Percentiles rank a stretch among this genome's conserved stretches.
phyloP scores from a whole-genome alignment of 2,329 filamentous ascomycete species.

The Sporothrix phasma region DNA sequence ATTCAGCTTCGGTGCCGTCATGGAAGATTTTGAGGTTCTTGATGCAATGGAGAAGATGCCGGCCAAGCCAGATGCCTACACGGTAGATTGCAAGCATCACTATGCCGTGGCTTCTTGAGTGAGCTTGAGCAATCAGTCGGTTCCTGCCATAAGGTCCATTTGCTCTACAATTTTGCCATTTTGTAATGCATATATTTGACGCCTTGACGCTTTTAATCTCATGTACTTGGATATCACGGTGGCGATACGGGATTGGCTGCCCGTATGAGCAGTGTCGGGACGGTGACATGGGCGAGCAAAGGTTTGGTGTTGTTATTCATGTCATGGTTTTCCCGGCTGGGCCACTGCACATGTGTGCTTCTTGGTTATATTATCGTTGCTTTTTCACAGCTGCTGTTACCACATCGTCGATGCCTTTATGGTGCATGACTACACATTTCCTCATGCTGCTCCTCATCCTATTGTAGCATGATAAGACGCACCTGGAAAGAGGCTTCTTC shows the following conservation, averaged over 20 bases:
- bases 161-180: neutral
- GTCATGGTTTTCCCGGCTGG: neutral
- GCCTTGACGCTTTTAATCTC: neutral
- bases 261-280: neutral
- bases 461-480: too few relatives aligned
- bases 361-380: neutral
- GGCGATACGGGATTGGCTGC: neutral
- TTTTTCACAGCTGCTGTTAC: neutral
- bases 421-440: too few relatives aligned
- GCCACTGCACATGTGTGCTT: neutral
- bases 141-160: neutral
- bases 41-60: conserved; percentile 68
- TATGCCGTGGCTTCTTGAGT: neutral
- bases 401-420: neutral
- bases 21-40: conserved; percentile 59
- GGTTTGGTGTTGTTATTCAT: neutral
- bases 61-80: conserved; percentile 36
- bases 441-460: too few relatives aligned
- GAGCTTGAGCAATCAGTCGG: neutral
- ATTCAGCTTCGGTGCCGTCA: conserved; percentile 50
- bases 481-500: too few relatives aligned
- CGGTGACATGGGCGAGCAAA: neutral
- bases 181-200: neutral
- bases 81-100: neutral
- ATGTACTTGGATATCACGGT: neutral